A percentile compares a stretch with the other conserved stretches of the same genome.
phyloP scores from a whole-genome alignment of 2,329 filamentous ascomycete genomes.

The Penicillium sp. region DNA sequence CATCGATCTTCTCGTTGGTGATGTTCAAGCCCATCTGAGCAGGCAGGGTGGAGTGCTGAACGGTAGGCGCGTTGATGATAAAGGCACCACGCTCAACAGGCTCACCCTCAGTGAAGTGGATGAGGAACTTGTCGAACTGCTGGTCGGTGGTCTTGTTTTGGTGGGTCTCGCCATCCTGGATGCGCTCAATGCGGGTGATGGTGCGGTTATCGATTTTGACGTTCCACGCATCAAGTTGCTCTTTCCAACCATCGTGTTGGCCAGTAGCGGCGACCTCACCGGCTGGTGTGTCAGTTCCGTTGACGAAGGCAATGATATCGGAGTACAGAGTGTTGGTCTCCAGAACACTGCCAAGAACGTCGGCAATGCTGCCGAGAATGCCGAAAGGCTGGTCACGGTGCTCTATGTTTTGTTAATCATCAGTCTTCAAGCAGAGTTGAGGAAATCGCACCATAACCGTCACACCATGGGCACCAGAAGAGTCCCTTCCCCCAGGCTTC shows the following conservation, averaged over 20 bases:
- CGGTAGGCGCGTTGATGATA: constrained; percentile 51
- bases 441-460: constrained; percentile 21
- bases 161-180: constrained; percentile 35
- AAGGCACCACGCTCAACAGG: constrained; percentile 54
- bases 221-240: constrained; percentile 53
- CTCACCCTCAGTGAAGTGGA: constrained; percentile 53
- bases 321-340: constrained; percentile 58
- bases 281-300: constrained; percentile 57
- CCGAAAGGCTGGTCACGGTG: constrained; percentile 42
- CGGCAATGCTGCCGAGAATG: constrained; percentile 50
- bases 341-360: constrained; percentile 48
- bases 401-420: background rate
- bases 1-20: constrained; percentile 47
- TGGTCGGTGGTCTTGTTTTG: constrained; percentile 29
- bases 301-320: constrained; percentile 60
- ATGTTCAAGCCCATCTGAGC: constrained; percentile 51
- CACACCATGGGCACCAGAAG: constrained; percentile 59
- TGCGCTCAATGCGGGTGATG: constrained; percentile 51
- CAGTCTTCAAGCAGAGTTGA: background rate
- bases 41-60: constrained; percentile 53
- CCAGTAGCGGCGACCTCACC: constrained; percentile 41
- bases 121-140: constrained; percentile 58
- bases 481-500: constrained; percentile 62
- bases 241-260: constrained; percentile 50
- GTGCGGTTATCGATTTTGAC: constrained; percentile 59